Base-by-base conservation (phyloP, 2,329 filamentous ascomycete species). In the Colletotrichum destructivum region DNA sequence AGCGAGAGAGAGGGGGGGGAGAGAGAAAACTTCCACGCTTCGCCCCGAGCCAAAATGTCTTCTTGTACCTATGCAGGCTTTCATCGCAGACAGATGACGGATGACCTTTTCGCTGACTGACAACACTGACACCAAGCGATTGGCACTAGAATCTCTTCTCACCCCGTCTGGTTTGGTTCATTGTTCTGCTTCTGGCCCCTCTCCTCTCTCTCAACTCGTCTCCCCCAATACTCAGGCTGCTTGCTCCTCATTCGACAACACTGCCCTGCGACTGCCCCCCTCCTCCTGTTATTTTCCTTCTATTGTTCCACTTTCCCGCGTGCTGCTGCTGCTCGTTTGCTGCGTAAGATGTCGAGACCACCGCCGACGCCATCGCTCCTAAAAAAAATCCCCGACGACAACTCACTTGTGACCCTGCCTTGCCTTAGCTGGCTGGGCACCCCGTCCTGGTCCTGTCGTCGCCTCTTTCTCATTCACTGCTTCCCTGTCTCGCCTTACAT, bases 311-410 rank as follows among this genome's bases (percentile, higher is more conserved):
- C 69, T 71, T 64, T 71, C 69, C 57, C 40, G 65, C 40, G 66
- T 60, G 66, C 38, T 55, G 21, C 51, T 31, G 51, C 51, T 55
- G 51, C 51, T 31, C 51, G 54, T 56, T 56, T 56, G 54, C 31
- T 56, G 18, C 12, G 35, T 18, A 44, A 44, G 40, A 46, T 62
- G 47, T 71, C 65, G 46, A 69, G 69, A 69, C 69, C 65, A 60
- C 69, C 46, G 46, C 59, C 69, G 59, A 63, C 65, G 65, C 69
- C 69, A 71, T 71, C 59, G 54, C 64, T 66, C 15, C 52, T 47
- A 63, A 52, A 60, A 66, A 49, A 71, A 71, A 69, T 71, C 69
- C 69, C 69, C 69, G 69, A 71, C 69, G 57, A 68, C 65, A 63
- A 68, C 57, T 68, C 57, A 71, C 65, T 69, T 71, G 69, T 61